Conservation (phyloP, 768 basidiomycete species). For the Butyriboletus loyo region DNA sequence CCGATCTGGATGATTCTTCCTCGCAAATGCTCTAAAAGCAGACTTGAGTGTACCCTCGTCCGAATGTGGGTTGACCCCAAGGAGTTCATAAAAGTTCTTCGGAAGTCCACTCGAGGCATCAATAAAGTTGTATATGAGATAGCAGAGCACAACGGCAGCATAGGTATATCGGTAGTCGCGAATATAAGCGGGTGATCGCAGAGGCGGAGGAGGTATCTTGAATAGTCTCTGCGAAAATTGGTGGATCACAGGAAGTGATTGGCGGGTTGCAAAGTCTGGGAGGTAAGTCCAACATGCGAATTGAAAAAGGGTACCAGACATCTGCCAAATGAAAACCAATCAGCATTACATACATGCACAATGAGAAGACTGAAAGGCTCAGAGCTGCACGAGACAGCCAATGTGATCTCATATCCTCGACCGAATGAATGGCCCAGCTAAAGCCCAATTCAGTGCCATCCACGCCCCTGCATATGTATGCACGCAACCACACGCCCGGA, state of each 20-base stretch:
- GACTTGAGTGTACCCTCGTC: slow-evolving; percentile 66
- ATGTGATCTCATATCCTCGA: slow-evolving; percentile 43
- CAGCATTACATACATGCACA: slow-evolving; percentile 6
- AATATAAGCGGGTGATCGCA: slow-evolving; percentile 43
- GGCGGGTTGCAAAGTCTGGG: slow-evolving; percentile 58
- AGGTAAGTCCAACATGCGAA: slow-evolving; percentile 65
- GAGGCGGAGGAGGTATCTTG: slow-evolving; percentile 36
- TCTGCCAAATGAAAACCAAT: slow-evolving; percentile 17
- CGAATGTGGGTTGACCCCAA: slow-evolving; percentile 58
- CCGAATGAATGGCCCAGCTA: slow-evolving; percentile 17
- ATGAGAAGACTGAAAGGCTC: slow-evolving; percentile 32
- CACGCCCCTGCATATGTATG: slow-evolving; percentile 55
- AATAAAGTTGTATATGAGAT: slow-evolving; percentile 63
- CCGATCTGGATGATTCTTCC: slow-evolving; percentile 73
- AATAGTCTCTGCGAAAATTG: slow-evolving; percentile 30
- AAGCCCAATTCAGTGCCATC: slow-evolving; percentile 8
- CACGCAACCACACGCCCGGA: slow-evolving; percentile 62
- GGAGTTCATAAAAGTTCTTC: slow-evolving; percentile 77
- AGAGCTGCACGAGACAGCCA: slow-evolving; percentile 38
- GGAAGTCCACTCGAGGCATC: slow-evolving; percentile 53
- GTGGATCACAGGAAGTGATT: slow-evolving; percentile 49
- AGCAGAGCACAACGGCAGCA: slow-evolving; percentile 59
- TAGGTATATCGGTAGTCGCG: slow-evolving; percentile 66
- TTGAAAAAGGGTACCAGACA: slow-evolving; percentile 37
- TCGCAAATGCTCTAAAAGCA: slow-evolving; percentile 75